Base-by-base conservation (phyloP, 2,329 filamentous ascomycete species). In the Stenocarpella maydis region DNA sequence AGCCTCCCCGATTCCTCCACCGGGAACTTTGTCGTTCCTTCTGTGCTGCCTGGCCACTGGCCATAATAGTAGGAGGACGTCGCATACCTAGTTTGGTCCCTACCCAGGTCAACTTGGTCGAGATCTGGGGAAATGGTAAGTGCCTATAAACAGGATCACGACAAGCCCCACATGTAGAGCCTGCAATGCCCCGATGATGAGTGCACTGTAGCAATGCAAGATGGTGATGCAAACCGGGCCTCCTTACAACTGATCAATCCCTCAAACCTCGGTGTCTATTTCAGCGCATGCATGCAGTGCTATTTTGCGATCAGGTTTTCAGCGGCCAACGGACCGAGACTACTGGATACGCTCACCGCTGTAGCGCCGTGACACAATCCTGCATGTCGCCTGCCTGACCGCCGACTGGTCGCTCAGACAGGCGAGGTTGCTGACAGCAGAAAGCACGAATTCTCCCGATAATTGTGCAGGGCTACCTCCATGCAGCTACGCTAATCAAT, bases 271-370 rank as follows among this genome's bases (percentile, higher is more conserved):
- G n/a, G 19, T 21, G 14, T 19, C 8, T 24, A 28, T 47, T 37
- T 49, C 58, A 63, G 24, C 12, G 19, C 58, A 49, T 37, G 43
- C 58, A 63, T 63, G 58, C 58, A 63, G 58, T 49, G 58, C 43
- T 49, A 49, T 49, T 49, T 37, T 49, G 58, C 58, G 58, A 63
- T 63, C 58, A 37, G 58, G 58, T 49, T 37, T 49, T 24, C 34
- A 43, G 43, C 24, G 28, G 15, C 2, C 47, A 63, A 49, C n/a
- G 12, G 14, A 9, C 41, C 47, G 21, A 47, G 41, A 3, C 41
- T 61, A 47, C 58, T 61, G 58, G 58, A n/a, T 14, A 21, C 12
- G 41, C 41, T 28, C 55, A 45, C 55, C 28, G 26, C 58, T 45
- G 58, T 61, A 17, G 34, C 28, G 49, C 43, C 19, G 58, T 63